Evolutionary conservation across 306 rosid genomes (phyloP), one percentile per base, ranked within the genome.

Genomic region (Corylus avellana): DNA sequence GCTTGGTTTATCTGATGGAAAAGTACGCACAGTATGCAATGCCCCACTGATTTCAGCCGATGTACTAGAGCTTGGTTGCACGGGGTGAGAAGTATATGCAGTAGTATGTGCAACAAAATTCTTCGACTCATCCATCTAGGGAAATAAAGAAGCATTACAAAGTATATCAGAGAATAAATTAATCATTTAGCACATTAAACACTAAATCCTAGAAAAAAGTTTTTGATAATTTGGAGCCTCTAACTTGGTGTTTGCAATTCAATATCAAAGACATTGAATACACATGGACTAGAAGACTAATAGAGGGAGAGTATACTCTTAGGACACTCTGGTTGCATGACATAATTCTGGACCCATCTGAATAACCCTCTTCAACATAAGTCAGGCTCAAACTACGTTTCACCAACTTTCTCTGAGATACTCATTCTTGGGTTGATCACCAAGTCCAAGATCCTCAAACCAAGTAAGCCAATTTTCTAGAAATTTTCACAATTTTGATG

Each of bases 61-160:
- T 64, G 90, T 72, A 75, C 73, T 77, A 29, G 82, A 77, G 80
- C 72, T 84, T 67, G 91, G 44, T 86, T 86, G 96, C 80, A 86
- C 69, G 49, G 92, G 90, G 59, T 87, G 98, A 70, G 98, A 83
- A 27, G 90, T 49, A 73, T 84, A 80, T 5, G 97, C 70, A 46
- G 93, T 61, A 63, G 93, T 82, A 63, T 86, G 91, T 72, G 97
- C 87, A 44, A 87, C n/a, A 76, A 77, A 86, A 75, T 91, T 93
- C 90, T 86, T 95, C 68, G 97, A 72, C 79, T 95, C 98, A 81
- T 95, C 98, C 94, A 95, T 92, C 98, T 95, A 83, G 66, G 70
- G 80, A 17, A 39, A 46, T 42, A 12, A 59, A 51, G 74, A 61
- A 72, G 25, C 53, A 58, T 75, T 48, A 83, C 16, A 78, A 50